Percentiles rank a stretch among this genome's conserved stretches.
These are phyloP conservation scores for Penicillium canescens DNA, from an alignment of 495 filamentous ascomycete species.

Conservation along the genomic window DNA sequence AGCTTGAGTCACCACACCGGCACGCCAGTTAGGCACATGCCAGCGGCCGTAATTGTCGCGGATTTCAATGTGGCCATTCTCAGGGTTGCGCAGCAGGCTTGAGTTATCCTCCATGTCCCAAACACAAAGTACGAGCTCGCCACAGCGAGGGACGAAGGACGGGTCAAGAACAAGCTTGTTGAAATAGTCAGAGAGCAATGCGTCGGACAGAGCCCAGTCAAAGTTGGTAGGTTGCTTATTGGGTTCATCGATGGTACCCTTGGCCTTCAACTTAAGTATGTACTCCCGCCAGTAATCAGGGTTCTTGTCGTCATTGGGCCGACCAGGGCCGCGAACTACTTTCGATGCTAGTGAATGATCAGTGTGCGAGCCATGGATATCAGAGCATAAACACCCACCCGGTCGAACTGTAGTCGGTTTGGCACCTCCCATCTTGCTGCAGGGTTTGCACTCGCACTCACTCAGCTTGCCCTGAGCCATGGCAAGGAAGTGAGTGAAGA, in stretches of 20 bases:
- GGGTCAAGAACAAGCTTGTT: slow-evolving; percentile 41
- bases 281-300: slow-evolving; percentile 53
- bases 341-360: background rate
- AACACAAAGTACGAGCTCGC: slow-evolving; percentile 60
- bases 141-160: slow-evolving; percentile 54
- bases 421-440: slow-evolving; percentile 17
- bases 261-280: slow-evolving; percentile 47
- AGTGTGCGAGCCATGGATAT: too few species aligned
- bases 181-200: slow-evolving; percentile 35
- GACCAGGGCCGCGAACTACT: background rate
- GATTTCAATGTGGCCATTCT: slow-evolving; percentile 30
- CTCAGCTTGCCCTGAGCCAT: background rate
- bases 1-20: slow-evolving; percentile 54
- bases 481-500: slow-evolving; percentile 56
- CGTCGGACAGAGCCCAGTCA: slow-evolving; percentile 54
- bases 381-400: background rate
- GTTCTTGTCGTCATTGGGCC: slow-evolving; percentile 40
- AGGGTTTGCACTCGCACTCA: slow-evolving; percentile 41
- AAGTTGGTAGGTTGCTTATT: slow-evolving; percentile 50
- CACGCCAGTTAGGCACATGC: slow-evolving; percentile 52
- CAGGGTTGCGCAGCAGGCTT: slow-evolving; percentile 34
- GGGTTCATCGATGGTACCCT: slow-evolving; percentile 36
- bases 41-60: slow-evolving; percentile 28
- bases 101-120: slow-evolving; percentile 30
- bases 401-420: background rate